phyloP scores from a whole-genome alignment of 164 flowering plant species.

The Stephania yunnanensis region DNA sequence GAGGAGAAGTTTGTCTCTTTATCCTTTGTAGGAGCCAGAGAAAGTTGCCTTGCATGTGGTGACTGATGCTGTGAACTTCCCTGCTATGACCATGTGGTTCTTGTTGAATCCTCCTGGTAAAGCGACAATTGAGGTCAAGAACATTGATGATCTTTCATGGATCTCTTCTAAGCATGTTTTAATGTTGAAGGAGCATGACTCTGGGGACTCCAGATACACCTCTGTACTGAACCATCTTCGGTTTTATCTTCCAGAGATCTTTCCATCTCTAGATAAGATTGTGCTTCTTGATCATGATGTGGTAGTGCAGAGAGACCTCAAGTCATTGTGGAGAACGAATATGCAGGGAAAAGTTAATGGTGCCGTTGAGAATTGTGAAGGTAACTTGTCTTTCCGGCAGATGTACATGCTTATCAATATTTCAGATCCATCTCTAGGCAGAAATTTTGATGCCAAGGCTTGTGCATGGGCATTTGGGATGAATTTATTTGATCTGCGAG shows the following conservation, averaged over 20 bases:
- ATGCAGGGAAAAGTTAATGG: constrained; percentile 86
- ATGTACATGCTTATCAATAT: constrained; percentile 69
- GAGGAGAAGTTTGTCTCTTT: constrained; percentile 1
- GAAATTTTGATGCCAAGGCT: constrained; percentile 48
- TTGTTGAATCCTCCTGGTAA: constrained; percentile 66
- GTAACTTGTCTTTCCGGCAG: constrained; percentile 39
- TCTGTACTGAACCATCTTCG: constrained; percentile 75
- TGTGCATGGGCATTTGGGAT: constrained; percentile 98
- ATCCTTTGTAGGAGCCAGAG: constrained; percentile 61
- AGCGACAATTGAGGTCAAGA: constrained; percentile 59
- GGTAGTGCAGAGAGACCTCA: constrained; percentile 80
- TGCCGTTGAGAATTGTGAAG: constrained; percentile 77
- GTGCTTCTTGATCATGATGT: constrained; percentile 94
- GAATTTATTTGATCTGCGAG: constrained; percentile 75
- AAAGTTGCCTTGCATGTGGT: constrained; percentile 79
- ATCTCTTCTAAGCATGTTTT: constrained; percentile 31
- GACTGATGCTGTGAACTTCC: constrained; percentile 76
- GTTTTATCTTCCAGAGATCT: constrained; percentile 76
- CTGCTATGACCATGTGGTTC: constrained; percentile 92
- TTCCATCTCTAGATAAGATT: constrained; percentile 65
- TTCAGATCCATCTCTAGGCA: constrained; percentile 54
- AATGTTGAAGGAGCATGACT: constrained; percentile 28
- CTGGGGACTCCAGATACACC: constrained; percentile 52
- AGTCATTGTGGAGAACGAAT: constrained; percentile 51
- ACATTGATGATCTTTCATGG: constrained; percentile 45